phyloP scores from a whole-genome alignment of 1,284 basidiomycete species.

The Cerrena zonata region DNA sequence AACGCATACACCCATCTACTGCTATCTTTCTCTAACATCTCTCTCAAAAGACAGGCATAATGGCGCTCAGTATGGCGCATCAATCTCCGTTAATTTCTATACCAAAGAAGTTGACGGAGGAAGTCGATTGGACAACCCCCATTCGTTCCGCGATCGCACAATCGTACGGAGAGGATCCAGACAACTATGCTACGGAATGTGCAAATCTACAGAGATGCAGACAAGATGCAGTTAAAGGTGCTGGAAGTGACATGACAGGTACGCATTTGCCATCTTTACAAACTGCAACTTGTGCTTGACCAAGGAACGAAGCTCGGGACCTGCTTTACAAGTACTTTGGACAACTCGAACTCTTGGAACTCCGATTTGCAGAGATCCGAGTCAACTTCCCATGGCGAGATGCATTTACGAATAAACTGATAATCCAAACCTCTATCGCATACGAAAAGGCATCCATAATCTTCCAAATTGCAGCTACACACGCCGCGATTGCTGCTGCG shows the following conservation, averaged over 20 bases:
- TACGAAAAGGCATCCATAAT: conserved; percentile 98
- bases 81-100: conserved; percentile 80
- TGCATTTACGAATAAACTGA: conserved; percentile 90
- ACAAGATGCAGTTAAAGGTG: conserved; percentile 91
- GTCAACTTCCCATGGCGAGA: conserved; percentile 96
- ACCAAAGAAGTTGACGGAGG: conserved; percentile 73
- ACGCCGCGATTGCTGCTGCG: conserved; percentile 82
- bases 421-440: conserved; percentile 92
- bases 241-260: conserved; percentile 91
- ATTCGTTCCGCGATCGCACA: conserved; percentile 83
- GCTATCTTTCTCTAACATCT: no score
- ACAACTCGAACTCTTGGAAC: conserved; percentile 93
- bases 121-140: conserved; percentile 88
- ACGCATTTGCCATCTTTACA: conserved; percentile 19
- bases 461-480: conserved; percentile 92
- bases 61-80: conserved; percentile 17
- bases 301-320: conserved; percentile 66
- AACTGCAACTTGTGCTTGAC: background rate
- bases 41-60: no score
- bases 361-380: conserved; percentile 93
- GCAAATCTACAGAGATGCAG: conserved; percentile 81
- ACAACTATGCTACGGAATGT: conserved; percentile 81
- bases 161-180: conserved; percentile 90
- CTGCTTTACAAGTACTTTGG: conserved; percentile 99
- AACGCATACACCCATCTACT: no score